A percentile compares a stretch with the other conserved stretches of the same genome.
These are phyloP conservation scores for Tolypocladium cylindrosporum DNA, from an alignment of 2,329 filamentous ascomycete genomes.

Conservation along the genomic window DNA sequence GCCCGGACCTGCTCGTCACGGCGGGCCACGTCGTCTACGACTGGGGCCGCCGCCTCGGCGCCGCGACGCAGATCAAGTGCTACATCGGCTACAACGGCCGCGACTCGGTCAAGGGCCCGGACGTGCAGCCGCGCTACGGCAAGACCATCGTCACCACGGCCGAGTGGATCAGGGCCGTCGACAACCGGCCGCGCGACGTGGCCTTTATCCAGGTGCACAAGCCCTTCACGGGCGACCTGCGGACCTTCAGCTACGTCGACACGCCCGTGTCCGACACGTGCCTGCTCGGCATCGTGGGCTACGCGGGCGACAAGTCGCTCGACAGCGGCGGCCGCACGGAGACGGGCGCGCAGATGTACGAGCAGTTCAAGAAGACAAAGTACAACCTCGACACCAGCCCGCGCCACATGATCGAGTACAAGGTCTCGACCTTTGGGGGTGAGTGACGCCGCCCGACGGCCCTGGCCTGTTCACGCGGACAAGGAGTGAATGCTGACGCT, in stretches of 20 bases:
- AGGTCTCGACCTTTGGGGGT: background rate
- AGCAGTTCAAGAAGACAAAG: background rate
- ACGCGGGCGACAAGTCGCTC: background rate
- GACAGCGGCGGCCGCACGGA: background rate
- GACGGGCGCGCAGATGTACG: background rate
- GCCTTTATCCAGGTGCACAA: conserved; percentile 15
- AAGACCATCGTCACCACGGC: conserved; percentile 10
- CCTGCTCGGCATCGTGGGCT: background rate
- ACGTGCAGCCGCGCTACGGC: conserved; percentile 8
- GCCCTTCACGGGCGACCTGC: conserved; percentile 13
- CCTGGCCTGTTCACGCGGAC: background rate
- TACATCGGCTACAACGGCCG: conserved; percentile 23
- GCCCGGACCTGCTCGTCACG: conserved; percentile 10
- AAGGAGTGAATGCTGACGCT: background rate
- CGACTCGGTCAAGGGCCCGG: background rate
- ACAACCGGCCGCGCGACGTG: conserved; percentile 10
- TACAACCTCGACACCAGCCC: background rate
- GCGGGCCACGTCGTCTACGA: conserved; percentile 14
- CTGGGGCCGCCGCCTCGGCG: conserved; percentile 9
- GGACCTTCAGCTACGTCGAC: conserved; percentile 8
- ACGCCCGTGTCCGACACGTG: background rate
- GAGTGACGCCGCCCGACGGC: background rate
- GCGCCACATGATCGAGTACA: background rate
- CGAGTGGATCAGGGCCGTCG: conserved; percentile 9
- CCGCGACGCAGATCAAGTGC: conserved; percentile 17